Conservation (phyloP, 129 eudicot species). For the Flaveria sonorensis region DNA sequence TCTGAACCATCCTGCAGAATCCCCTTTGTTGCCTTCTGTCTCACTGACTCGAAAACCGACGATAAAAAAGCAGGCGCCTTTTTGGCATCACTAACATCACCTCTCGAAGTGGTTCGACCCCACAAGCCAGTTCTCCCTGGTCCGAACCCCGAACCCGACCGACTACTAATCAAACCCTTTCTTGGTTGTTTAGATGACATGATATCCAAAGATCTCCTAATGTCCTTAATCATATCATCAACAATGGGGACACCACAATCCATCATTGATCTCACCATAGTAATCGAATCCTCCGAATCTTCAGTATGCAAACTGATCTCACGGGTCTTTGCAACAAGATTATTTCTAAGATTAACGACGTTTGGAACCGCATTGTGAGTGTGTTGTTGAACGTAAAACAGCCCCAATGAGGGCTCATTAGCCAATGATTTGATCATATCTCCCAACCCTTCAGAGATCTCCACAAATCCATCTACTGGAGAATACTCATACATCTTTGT, state of each 20-base stretch:
- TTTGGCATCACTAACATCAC: constrained; percentile 36
- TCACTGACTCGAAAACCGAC: too few species aligned
- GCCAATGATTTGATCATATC: constrained; percentile 79
- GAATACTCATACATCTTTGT: constrained; percentile 75
- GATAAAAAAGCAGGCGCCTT: neutral
- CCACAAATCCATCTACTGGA: constrained; percentile 80
- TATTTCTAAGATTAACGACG: constrained; percentile 55
- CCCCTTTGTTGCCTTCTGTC: too few species aligned
- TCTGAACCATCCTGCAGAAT: too few species aligned
- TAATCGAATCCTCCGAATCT: constrained; percentile 83
- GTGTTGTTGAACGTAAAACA: constrained; percentile 88
- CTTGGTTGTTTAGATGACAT: constrained; percentile 65
- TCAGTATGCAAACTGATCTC: constrained; percentile 71
- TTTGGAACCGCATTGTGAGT: constrained; percentile 71
- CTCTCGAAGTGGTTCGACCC: constrained; percentile 65
- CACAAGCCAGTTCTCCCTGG: constrained; percentile 55
- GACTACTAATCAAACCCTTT: constrained; percentile 53
- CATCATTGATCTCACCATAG: constrained; percentile 80
- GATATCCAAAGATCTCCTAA: constrained; percentile 58
- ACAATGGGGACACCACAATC: constrained; percentile 74
- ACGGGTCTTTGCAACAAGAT: constrained; percentile 51
- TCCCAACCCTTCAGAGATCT: constrained; percentile 72
- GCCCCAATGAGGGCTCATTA: constrained; percentile 95
- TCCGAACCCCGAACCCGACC: constrained; percentile 46
- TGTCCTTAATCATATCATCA: constrained; percentile 71